Evolutionary conservation across 108 stramenopile genomes (phyloP), one percentile per base, ranked within the genome.

Genomic region (Fragilaria crotonensis): DNA sequence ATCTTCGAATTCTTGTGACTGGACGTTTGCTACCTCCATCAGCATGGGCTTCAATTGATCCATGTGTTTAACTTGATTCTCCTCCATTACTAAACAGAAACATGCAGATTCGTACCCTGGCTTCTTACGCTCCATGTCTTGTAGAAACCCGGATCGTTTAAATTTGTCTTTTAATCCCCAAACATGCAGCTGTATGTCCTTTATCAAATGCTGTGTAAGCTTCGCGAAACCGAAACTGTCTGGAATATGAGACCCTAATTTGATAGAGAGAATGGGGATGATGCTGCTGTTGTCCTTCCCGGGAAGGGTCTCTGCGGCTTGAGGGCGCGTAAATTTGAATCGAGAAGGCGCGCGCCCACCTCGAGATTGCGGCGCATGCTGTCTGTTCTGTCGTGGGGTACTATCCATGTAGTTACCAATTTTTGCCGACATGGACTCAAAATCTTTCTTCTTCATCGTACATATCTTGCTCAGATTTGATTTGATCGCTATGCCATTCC

Each of bases 71-170:
- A 41, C 36, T 41, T 11, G 14, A 41, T 41, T 41, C 68, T 9
- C 36, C 14, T 41, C 36, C 36, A 41, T 41, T 7, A 77, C 71
- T 7, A 80, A 28, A 47, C 60, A 83, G 57, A 83, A 80, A 46
- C 84, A 86, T 1, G 68, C 81, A 0, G 81, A 79, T 47, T 86
- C 84, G 56, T 86, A 86, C 32, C 59, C 73, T 0, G 48, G 22
- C 33, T 32, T 48, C 50, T 70, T 46, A 9, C 70, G 59, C 18
- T 52, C 41, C 30, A 83, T 60, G 33, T 86, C 84, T 23, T 28
- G 50, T 20, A 76, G 22, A 30, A 62, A 57, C 29, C 65, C 25
- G 0, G 5, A 2, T 32, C 52, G 30, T 18, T 59, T 51, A 14
- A 41, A 41, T 41, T 41, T 41, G 14, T 41, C 36, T 41, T 41